These are phyloP conservation scores for Sporothrix pallida DNA, from an alignment of 2,329 filamentous ascomycete genomes.

Conservation along the genomic window DNA sequence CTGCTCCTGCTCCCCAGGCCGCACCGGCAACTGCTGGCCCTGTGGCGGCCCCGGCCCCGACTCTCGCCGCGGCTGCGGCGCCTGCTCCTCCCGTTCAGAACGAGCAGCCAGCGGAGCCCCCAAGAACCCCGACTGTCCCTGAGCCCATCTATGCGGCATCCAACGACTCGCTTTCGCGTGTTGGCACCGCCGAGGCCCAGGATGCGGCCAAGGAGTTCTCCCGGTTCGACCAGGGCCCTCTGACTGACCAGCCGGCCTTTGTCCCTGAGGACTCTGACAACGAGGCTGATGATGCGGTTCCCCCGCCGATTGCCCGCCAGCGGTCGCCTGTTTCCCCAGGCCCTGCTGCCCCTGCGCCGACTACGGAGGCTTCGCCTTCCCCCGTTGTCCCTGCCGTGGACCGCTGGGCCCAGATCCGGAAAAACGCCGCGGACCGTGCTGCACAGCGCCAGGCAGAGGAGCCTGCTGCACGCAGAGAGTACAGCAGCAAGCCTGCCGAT, in stretches of 20 bases:
- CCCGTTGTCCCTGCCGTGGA: constrained; percentile 60
- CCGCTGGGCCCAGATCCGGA: constrained; percentile 94
- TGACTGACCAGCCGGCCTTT: constrained; percentile 85
- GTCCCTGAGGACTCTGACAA: constrained; percentile 61
- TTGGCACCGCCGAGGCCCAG: constrained; percentile 63
- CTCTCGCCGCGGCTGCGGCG: constrained; percentile 37
- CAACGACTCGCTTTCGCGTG: constrained; percentile 59
- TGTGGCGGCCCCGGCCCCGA: constrained; percentile 37
- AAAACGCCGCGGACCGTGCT: constrained; percentile 87
- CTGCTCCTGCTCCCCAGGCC: constrained; percentile 32
- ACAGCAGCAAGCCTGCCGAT: constrained; percentile 63
- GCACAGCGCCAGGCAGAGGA: constrained; percentile 69
- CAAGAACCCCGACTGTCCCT: constrained; percentile 38
- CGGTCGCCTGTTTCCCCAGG: constrained; percentile 37
- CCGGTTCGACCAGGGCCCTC: constrained; percentile 85
- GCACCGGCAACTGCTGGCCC: constrained; percentile 39
- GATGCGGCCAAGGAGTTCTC: constrained; percentile 67
- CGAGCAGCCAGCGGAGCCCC: constrained; percentile 38
- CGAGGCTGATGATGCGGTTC: constrained; percentile 55
- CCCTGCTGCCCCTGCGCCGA: not conserved
- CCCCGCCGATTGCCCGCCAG: constrained; percentile 59
- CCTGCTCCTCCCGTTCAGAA: constrained; percentile 34
- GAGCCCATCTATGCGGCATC: constrained; percentile 54
- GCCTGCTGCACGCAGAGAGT: constrained; percentile 61
- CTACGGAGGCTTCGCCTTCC: not conserved